A percentile compares a stretch with the other conserved stretches of the same genome.
Evolutionary conservation across 768 basidiomycete species (phyloP).

Genomic region (Leucocoprinus sp.): DNA sequence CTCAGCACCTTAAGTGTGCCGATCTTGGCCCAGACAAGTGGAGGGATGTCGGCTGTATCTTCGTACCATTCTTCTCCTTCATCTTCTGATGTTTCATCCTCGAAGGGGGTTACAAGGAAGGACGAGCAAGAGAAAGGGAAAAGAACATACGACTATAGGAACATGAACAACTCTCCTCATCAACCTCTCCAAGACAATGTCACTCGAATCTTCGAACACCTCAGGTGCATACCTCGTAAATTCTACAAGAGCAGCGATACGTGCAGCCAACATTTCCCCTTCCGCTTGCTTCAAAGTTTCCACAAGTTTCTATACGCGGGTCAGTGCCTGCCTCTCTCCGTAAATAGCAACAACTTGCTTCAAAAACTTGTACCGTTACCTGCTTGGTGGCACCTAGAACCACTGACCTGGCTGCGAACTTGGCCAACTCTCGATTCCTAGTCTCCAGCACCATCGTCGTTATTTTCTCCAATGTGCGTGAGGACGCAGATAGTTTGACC

Average conservation of each 20-base stretch:
- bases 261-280: conserved; percentile 47
- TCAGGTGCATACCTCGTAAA: conserved; percentile 59
- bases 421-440: conserved; percentile 55
- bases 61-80: conserved; percentile 65
- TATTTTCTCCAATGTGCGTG: conserved; percentile 63
- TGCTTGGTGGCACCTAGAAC: conserved; percentile 47
- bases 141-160: conserved; percentile 35
- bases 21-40: conserved; percentile 60
- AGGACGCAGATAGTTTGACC: conserved; percentile 63
- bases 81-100: conserved; percentile 47
- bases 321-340: background rate
- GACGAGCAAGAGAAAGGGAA: background rate
- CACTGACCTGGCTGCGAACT: conserved; percentile 66
- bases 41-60: conserved; percentile 46
- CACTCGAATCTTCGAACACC: conserved; percentile 74
- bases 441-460: conserved; percentile 49
- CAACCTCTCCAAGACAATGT: conserved; percentile 63
- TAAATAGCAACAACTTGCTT: conserved; percentile 35
- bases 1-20: conserved; percentile 74
- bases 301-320: conserved; percentile 44
- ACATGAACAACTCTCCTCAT: conserved; percentile 64
- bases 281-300: conserved; percentile 38
- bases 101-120: background rate
- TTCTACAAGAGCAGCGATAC: conserved; percentile 66
- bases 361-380: conserved; percentile 46